Base-by-base conservation (phyloP, 106 monocot genomes). In the Hemerocallis citrina region DNA sequence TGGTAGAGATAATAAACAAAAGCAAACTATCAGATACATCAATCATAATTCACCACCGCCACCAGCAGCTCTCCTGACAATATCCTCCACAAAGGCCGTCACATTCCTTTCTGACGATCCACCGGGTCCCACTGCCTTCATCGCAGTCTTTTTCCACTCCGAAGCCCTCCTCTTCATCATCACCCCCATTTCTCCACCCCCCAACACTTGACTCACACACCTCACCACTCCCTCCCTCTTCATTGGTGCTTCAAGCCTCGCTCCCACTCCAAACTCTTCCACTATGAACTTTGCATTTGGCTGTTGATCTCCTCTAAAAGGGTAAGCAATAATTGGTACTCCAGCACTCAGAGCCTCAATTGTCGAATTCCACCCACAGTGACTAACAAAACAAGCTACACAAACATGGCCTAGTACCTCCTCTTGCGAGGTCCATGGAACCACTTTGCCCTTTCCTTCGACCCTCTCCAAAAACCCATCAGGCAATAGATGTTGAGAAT, bases 311-410 rank as follows among this genome's bases (percentile, higher is more conserved):
- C 78, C 86, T 54, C 62, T 77, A 54, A 81, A 74, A 3, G 81
- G 86, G 65, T 55, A 81, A 7, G 74, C 74, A 14, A 86, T 32
- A 20, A 81, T 72, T 55, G 86, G 81, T 33, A 85, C 78, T 15
- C 89, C 85, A 6, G 77, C 57, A n/a, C 70, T 34, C 1, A 90
- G 48, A 31, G 66, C 63, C 66, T 90, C 85, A 13, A 81, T 62
- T 40, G 81, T 77, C 15, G 88, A 83, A 62, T 87, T 87, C 86
- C 86, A 87, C 2, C 86, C 86, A 61, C 86, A 87, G 75, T 87
- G 86, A 19, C 80, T 80, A 22, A 89, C 21, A 60, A 89, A 89
- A 61, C 85, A 81, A 1, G 58, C 85, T 1, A 76, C 59, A 0
- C 81, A 12, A 0, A 29, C 15, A 67, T 85, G 85, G 11, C 33